Base-by-base conservation (phyloP, 768 basidiomycete species). In the Rhodocollybia butyracea region DNA sequence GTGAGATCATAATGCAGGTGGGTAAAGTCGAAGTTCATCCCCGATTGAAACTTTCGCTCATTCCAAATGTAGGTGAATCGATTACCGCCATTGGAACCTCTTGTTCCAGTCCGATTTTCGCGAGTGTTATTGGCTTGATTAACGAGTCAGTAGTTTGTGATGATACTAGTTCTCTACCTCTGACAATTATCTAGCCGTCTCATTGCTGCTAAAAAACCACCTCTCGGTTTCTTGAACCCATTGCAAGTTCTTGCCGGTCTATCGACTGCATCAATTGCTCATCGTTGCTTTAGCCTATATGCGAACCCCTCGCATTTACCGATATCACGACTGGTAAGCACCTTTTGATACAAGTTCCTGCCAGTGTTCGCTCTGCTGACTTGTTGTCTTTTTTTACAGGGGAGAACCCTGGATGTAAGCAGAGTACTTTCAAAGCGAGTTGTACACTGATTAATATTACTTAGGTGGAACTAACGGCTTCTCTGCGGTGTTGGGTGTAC, bases 321-420 rank as follows among this genome's bases (percentile, higher is more conserved):
- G 78, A 80, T 34, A 71, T 80, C 59, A 76, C 75, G 0, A 39
- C 46, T 5, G 79, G 78, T n/a, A n/a, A n/a, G n/a, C n/a, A n/a
- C n/a, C n/a, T n/a, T n/a, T n/a, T n/a, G n/a, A n/a, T n/a, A n/a
- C n/a, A n/a, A n/a, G n/a, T n/a, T n/a, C n/a, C n/a, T n/a, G n/a
- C n/a, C n/a, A n/a, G n/a, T n/a, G n/a, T n/a, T n/a, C n/a, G n/a
- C n/a, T n/a, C n/a, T n/a, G n/a, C n/a, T n/a, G n/a, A n/a, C n/a
- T n/a, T n/a, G n/a, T n/a, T n/a, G n/a, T n/a, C n/a, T n/a, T n/a
- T n/a, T n/a, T n/a, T n/a, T n/a, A n/a, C n/a, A n/a, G n/a, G n/a
- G 0, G 66, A 65, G 46, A 76, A 75, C 55, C 73, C 74, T 1
- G 79, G 78, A 10, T 80, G 78, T 57, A 29, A 29, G 43, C 62